Percentiles rank a stretch among this genome's conserved stretches.
phyloP scores from a whole-genome alignment of 1,284 basidiomycete genomes.

The Fomitopsis palustris region DNA sequence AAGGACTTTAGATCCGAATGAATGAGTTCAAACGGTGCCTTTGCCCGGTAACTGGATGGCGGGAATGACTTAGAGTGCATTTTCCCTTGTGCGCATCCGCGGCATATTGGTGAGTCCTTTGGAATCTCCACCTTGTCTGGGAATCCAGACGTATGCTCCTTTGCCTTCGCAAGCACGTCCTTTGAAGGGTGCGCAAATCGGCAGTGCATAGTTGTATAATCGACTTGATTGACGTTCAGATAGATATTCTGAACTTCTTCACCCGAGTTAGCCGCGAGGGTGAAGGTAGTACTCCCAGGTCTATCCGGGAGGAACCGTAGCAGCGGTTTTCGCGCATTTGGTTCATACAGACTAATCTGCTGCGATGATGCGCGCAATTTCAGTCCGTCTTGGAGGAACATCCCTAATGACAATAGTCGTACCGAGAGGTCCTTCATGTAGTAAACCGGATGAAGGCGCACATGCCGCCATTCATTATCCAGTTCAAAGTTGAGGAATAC shows the following conservation, averaged over 20 bases:
- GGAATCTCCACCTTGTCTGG: slow-evolving; percentile 2
- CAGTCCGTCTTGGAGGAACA: too few species aligned
- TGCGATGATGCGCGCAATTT: too few species aligned
- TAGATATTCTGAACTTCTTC: neutral
- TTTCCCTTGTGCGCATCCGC: neutral
- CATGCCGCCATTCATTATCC: too few species aligned
- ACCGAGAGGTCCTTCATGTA: too few species aligned
- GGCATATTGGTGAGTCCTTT: neutral
- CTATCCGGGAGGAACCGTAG: too few species aligned
- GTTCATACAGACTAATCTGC: too few species aligned
- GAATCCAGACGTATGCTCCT: slow-evolving; percentile 7
- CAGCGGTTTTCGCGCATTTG: too few species aligned
- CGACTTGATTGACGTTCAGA: neutral
- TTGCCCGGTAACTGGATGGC: neutral
- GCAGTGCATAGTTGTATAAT: slow-evolving; percentile 4
- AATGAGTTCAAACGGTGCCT: neutral
- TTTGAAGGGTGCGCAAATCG: neutral
- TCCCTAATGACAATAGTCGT: too few species aligned
- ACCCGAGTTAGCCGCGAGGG: neutral
- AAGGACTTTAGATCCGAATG: neutral
- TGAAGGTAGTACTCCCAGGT: neutral
- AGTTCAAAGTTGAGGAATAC: too few species aligned
- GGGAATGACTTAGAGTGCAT: too few species aligned
- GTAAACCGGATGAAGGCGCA: too few species aligned
- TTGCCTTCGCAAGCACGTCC: slow-evolving; percentile 9